Conservation (phyloP, 2,329 filamentous ascomycete species). For the Colletotrichum cordylinicola region DNA sequence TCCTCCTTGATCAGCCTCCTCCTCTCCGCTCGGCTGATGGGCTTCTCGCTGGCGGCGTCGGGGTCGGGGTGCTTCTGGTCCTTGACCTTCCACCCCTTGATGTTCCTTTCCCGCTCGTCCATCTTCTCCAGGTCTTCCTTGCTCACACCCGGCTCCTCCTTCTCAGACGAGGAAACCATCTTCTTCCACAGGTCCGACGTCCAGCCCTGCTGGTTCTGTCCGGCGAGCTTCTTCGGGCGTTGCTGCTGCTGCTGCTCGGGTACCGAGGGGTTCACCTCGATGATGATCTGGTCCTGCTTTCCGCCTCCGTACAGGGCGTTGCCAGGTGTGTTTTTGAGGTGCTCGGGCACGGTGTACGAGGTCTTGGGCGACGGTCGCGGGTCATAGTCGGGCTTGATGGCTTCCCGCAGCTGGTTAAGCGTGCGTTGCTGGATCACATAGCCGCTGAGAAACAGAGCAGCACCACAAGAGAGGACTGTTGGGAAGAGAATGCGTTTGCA, state of each 20-base stretch:
- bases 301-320: slow-evolving; percentile 33
- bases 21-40: slow-evolving; percentile 57
- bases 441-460: slow-evolving; percentile 85
- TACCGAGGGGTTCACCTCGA: slow-evolving; percentile 42
- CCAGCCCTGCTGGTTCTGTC: slow-evolving; percentile 15
- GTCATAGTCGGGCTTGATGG: slow-evolving; percentile 62
- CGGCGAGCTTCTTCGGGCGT: slow-evolving; percentile 18
- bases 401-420: slow-evolving; percentile 75
- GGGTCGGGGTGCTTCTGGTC: slow-evolving; percentile 38
- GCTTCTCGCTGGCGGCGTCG: slow-evolving; percentile 46
- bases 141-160: slow-evolving; percentile 4
- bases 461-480: slow-evolving; percentile 76
- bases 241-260: slow-evolving; percentile 24
- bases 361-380: slow-evolving; percentile 49
- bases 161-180: neutral
- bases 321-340: slow-evolving; percentile 49
- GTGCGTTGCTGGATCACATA: slow-evolving; percentile 89
- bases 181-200: slow-evolving; percentile 16
- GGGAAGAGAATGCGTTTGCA: neutral
- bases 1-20: slow-evolving; percentile 65
- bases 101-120: slow-evolving; percentile 23
- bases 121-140: slow-evolving; percentile 28
- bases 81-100: slow-evolving; percentile 25
- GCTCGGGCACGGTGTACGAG: slow-evolving; percentile 51
- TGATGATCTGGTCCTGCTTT: slow-evolving; percentile 26